Percentiles rank a stretch among this genome's conserved stretches.
Conservation (phyloP, 176 grass and related monocot species). For the Microstegium vimineum region DNA sequence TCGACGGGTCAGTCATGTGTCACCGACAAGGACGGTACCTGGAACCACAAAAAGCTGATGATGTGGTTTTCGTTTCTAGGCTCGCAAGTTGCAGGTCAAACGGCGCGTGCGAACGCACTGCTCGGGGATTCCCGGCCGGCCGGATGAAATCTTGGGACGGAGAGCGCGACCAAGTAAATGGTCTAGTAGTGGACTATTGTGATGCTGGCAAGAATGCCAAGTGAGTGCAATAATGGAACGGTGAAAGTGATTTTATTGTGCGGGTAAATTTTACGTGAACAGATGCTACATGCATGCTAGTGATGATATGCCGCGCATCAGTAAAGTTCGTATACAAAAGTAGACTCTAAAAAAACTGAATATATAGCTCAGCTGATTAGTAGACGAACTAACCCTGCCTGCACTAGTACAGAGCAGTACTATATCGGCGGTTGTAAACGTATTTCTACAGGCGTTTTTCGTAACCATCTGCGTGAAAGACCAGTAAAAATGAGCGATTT, state of each 20-base stretch:
- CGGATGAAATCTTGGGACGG: background rate
- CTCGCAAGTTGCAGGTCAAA: background rate
- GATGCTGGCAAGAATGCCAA: background rate
- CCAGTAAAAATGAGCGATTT: too few relatives aligned
- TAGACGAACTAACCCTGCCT: too few relatives aligned
- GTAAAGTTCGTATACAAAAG: too few relatives aligned
- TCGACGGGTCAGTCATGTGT: background rate
- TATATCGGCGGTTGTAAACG: too few relatives aligned
- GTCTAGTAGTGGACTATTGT: background rate
- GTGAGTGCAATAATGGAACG: background rate
- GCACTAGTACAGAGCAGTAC: too few relatives aligned
- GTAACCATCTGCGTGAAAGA: too few relatives aligned
- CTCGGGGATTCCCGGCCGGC: constrained; percentile 10
- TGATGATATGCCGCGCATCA: too few relatives aligned
- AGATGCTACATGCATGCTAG: too few relatives aligned
- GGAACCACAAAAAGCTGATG: background rate
- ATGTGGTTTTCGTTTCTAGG: background rate
- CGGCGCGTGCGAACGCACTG: constrained; percentile 7
- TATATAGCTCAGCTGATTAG: too few relatives aligned
- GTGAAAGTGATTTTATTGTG: background rate
- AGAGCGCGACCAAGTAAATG: background rate
- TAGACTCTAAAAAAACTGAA: too few relatives aligned
- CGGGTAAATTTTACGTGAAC: background rate
- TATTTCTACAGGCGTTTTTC: too few relatives aligned
- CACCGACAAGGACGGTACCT: constrained; percentile 16